Base-by-base conservation (phyloP, 176 grass and related monocot genomes). In the Oryza officinalis region DNA sequence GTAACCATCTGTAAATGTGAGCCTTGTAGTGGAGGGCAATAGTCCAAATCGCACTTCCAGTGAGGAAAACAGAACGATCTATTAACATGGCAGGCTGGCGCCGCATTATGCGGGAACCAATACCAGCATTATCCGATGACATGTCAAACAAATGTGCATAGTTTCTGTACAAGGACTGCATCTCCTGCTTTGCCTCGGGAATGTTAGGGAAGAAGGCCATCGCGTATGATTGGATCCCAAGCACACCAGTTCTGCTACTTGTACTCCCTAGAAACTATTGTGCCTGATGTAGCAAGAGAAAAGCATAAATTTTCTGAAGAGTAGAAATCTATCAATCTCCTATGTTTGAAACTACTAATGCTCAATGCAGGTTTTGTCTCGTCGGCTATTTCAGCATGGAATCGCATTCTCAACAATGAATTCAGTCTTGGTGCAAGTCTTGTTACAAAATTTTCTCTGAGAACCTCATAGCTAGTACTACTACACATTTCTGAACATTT, bases 1-100 rank as follows among this genome's bases (percentile, higher is more conserved):
- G 72, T 77, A 89, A 57, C 87, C 87, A 89, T 46, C 78, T 89
- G 13, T 76, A 72, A 85, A 89, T 38, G 28, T 85, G 78, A 57
- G 54, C 54, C 43, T 78, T 74, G 17, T 81, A 89, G 54, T 67
- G 68, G 54, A 14, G 5, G 1, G 72, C 71, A 71, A 81, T 77
- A 64, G 71, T 85, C 32, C 60, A 74, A 43, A 89, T 11, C 10
- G 65, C 50, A 0, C 77, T 81, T 54, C 82, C 71, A 54, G 82
- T 65, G 65, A 79, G 74, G 71, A 85, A 80, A 41, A 68, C 22
- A 30, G 52, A 69, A 13, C 77, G 82, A 12, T 85, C 72, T 63
- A 83, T 72, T 57, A 76, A 52, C 18, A 65, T 6, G 59, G 52
- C 31, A 32, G 87, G 77, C 4, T 85, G 63, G 8, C 49, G 50